These are phyloP conservation scores for Malassezia arunalokei DNA, from an alignment of 1,284 basidiomycete species.

Conservation along the genomic window DNA sequence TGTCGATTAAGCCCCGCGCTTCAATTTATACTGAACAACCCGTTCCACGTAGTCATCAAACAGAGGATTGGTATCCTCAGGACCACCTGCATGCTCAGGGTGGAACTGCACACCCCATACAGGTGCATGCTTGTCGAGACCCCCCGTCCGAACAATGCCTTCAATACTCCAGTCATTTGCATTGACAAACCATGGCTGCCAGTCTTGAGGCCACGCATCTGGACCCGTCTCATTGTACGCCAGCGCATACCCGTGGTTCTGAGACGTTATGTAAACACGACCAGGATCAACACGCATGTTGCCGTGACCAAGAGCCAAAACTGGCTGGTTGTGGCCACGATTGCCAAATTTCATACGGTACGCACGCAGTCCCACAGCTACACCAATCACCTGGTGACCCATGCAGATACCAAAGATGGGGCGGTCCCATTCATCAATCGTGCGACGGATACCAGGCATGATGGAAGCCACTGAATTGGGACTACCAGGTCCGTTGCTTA, in stretches of 20 bases:
- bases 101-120: slow-evolving; percentile 46
- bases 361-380: slow-evolving; percentile 89
- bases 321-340: slow-evolving; percentile 98
- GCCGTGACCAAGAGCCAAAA: slow-evolving; percentile 75
- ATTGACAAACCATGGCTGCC: slow-evolving; percentile 44
- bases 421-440: slow-evolving; percentile 69
- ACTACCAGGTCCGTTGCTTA: slow-evolving; percentile 92
- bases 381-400: slow-evolving; percentile 69
- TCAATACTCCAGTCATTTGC: slow-evolving; percentile 44
- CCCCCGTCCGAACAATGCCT: slow-evolving; percentile 35
- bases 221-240: slow-evolving; percentile 24
- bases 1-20: slow-evolving; percentile 11
- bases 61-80: slow-evolving; percentile 42
- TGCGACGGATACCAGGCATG: slow-evolving; percentile 63
- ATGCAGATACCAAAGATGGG: slow-evolving; percentile 98
- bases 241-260: slow-evolving; percentile 50
- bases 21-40: slow-evolving; percentile 30
- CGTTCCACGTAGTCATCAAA: slow-evolving; percentile 43
- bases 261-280: slow-evolving; percentile 81
- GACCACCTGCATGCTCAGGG: slow-evolving; percentile 43
- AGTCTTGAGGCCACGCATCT: slow-evolving; percentile 39
- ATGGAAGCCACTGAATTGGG: slow-evolving; percentile 80
- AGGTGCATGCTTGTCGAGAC: slow-evolving; percentile 16
- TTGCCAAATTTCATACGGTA: slow-evolving; percentile 97
- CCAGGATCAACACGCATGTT: slow-evolving; percentile 80